Conservation (phyloP, 177 flowering plant genomes). For the Tripterygium wilfordii region DNA sequence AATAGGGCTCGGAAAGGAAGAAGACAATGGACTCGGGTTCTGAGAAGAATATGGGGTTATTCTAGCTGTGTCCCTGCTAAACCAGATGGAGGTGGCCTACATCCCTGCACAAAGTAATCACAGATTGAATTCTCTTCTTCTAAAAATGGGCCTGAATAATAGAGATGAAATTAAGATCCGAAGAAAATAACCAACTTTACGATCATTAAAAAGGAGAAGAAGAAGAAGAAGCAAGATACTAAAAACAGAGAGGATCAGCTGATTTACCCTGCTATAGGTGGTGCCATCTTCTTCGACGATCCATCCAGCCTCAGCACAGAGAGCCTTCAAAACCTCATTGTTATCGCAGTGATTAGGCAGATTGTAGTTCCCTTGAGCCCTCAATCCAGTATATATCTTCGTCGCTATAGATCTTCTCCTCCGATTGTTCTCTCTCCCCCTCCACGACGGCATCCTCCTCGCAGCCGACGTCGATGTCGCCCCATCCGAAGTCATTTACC, state of each 20-base stretch:
- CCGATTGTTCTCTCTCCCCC: constrained; percentile 91
- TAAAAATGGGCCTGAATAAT: background rate
- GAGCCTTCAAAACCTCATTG: constrained; percentile 86
- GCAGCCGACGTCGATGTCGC: constrained; percentile 33
- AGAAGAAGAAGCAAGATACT: background rate
- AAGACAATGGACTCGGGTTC: constrained; percentile 73
- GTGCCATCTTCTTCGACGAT: constrained; percentile 86
- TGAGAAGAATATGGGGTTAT: constrained; percentile 68
- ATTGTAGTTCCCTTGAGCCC: constrained; percentile 73
- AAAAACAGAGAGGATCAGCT: background rate
- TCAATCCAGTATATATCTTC: constrained; percentile 72
- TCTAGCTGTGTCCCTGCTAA: constrained; percentile 48
- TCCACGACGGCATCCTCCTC: constrained; percentile 87
- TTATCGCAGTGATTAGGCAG: constrained; percentile 91
- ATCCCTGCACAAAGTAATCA: constrained; percentile 47
- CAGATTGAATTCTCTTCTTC: background rate
- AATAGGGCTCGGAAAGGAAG: constrained; percentile 47
- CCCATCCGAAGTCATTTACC: constrained; percentile 51
- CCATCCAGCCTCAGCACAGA: constrained; percentile 94
- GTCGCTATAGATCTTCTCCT: constrained; percentile 90
- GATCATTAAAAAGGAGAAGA: background rate
- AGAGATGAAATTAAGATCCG: background rate
- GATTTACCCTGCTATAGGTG: constrained; percentile 76
- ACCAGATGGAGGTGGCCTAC: constrained; percentile 47
- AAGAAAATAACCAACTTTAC: background rate